Evolutionary conservation across 2,329 filamentous ascomycete species (phyloP).

Genomic region (Mollisiaceae sp.): DNA sequence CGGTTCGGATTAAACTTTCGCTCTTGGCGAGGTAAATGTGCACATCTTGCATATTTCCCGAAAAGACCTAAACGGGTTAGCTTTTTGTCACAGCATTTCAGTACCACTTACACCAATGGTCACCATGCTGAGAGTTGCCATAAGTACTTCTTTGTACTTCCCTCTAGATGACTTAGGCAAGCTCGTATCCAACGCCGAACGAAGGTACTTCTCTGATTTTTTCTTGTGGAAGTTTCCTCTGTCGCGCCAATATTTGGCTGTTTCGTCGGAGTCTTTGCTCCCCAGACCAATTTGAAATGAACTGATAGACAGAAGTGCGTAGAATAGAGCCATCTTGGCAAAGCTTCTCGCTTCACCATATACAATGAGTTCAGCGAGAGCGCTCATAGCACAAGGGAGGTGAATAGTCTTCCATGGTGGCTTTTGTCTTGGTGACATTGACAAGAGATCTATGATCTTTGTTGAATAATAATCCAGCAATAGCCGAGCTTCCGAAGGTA

Average conservation of each 20-base stretch:
- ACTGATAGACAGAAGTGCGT: slow-evolving; percentile 27
- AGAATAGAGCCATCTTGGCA: slow-evolving; percentile 26
- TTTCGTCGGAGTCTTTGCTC: slow-evolving; percentile 13
- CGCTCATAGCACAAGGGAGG: slow-evolving; percentile 28
- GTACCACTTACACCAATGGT: slow-evolving; percentile 25
- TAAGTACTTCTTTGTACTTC: slow-evolving; percentile 30
- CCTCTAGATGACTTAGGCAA: slow-evolving; percentile 21
- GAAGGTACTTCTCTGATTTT: slow-evolving; percentile 15
- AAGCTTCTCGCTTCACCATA: slow-evolving; percentile 23
- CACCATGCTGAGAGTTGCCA: slow-evolving; percentile 28
- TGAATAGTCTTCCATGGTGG: slow-evolving; percentile 31
- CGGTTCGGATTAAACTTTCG: slow-evolving; percentile 23
- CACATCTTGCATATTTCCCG: slow-evolving; percentile 26
- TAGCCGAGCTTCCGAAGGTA: slow-evolving; percentile 24
- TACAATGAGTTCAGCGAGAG: slow-evolving; percentile 26
- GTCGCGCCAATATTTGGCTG: slow-evolving; percentile 15
- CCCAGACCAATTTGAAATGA: slow-evolving; percentile 23
- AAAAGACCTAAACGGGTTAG: slow-evolving; percentile 20
- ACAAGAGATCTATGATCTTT: slow-evolving; percentile 19
- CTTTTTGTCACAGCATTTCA: background rate
- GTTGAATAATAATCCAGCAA: slow-evolving; percentile 25
- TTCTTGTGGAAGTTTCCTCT: slow-evolving; percentile 20
- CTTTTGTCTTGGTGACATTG: slow-evolving; percentile 26
- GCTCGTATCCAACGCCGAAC: slow-evolving; percentile 14
- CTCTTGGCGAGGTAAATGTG: slow-evolving; percentile 25